These are phyloP conservation scores for Ramalina intermedia DNA, from an alignment of 495 filamentous ascomycete genomes.

Conservation along the genomic window DNA sequence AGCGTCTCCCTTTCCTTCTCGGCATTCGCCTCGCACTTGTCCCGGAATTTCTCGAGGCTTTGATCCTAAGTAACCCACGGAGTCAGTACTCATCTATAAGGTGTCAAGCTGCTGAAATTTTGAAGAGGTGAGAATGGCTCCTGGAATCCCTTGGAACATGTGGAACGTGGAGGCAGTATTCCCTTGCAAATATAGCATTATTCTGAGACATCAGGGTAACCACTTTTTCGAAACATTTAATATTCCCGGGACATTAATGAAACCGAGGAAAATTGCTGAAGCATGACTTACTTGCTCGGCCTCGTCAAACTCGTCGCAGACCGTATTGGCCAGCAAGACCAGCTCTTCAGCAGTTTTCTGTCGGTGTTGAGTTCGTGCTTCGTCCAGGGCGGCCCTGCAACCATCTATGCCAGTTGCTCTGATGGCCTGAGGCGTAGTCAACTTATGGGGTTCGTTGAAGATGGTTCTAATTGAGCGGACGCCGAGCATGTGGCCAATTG, in stretches of 20 bases:
- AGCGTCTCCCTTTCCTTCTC: slow-evolving; percentile 11
- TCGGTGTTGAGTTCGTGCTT: slow-evolving; percentile 16
- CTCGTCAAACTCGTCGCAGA: slow-evolving; percentile 3
- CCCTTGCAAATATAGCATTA: too few species aligned
- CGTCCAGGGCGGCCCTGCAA: slow-evolving; percentile 8
- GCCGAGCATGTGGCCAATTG: slow-evolving; percentile 21
- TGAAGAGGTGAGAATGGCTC: too few species aligned
- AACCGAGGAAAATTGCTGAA: too few species aligned
- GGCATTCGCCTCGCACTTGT: slow-evolving; percentile 6
- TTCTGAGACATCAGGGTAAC: too few species aligned
- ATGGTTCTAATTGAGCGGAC: slow-evolving; percentile 21
- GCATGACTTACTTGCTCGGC: slow-evolving; percentile 1
- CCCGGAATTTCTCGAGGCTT: slow-evolving; percentile 4
- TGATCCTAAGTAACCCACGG: neutral
- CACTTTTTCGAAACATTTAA: too few species aligned
- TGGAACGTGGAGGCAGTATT: too few species aligned
- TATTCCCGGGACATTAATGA: too few species aligned
- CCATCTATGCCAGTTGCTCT: slow-evolving; percentile 13
- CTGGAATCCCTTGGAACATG: too few species aligned
- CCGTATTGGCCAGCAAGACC: slow-evolving; percentile 6
- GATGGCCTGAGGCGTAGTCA: slow-evolving; percentile 16
- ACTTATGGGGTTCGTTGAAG: slow-evolving; percentile 21
- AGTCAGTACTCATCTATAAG: too few species aligned
- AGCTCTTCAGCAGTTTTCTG: slow-evolving; percentile 16
- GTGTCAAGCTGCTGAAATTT: too few species aligned